Evolutionary conservation across 83 land plant genomes (phyloP).

Genomic region (Picea abies): DNA sequence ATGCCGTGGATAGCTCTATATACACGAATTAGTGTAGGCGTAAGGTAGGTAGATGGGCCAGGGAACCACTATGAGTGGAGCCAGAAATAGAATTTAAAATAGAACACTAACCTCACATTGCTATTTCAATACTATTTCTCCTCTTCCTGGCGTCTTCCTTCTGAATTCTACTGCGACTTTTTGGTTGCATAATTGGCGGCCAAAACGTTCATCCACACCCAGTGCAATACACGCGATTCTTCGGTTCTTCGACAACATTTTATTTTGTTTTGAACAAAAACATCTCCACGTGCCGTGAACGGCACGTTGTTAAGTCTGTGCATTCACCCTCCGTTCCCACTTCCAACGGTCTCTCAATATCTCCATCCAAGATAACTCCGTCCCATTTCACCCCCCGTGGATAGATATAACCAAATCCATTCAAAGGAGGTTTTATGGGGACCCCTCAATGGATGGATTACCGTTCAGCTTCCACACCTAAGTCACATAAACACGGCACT

Average conservation of each 20-base stretch:
- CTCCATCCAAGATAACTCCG: too few relatives aligned
- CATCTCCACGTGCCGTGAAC: constrained; percentile 3
- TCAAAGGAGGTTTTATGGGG: neutral
- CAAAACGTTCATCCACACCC: neutral
- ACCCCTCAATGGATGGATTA: neutral
- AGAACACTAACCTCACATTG: neutral
- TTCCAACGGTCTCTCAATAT: neutral
- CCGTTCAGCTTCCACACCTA: constrained; percentile 14
- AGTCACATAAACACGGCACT: constrained; percentile 10
- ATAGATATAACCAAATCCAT: neutral
- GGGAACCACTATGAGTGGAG: too few relatives aligned
- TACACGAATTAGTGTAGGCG: too few relatives aligned
- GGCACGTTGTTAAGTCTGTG: constrained; percentile 3
- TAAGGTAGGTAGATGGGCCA: too few relatives aligned
- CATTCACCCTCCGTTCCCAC: constrained; percentile 7
- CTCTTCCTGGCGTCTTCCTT: too few relatives aligned
- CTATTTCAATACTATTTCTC: neutral
- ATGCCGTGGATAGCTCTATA: too few relatives aligned
- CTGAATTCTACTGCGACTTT: too few relatives aligned
- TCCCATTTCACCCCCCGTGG: neutral
- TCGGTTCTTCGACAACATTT: too few relatives aligned
- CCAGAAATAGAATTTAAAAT: too few relatives aligned
- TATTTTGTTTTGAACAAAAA: neutral
- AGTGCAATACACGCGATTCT: neutral
- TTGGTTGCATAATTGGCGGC: neutral